Conservation (phyloP, 805 yeast species). For the Candida fluviatilis region DNA sequence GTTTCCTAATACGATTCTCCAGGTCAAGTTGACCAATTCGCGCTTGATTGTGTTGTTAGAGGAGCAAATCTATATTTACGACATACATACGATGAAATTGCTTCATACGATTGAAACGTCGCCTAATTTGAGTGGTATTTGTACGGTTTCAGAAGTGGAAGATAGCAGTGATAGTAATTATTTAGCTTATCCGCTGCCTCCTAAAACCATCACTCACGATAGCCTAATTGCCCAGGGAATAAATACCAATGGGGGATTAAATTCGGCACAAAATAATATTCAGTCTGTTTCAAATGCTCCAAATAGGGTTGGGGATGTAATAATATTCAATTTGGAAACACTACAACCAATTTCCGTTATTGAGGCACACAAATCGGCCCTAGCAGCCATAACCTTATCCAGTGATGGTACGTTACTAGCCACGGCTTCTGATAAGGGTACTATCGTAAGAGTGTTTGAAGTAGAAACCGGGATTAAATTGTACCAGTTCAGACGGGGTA, state of each 20-base stretch:
- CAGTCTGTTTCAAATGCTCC: slow-evolving; percentile 39
- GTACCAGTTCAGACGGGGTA: slow-evolving; percentile 78
- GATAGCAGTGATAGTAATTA: slow-evolving; percentile 42
- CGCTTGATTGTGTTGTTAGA: slow-evolving; percentile 37
- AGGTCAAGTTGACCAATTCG: slow-evolving; percentile 31
- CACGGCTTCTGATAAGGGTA: slow-evolving; percentile 87
- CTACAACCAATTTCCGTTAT: slow-evolving; percentile 75
- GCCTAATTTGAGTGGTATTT: slow-evolving; percentile 47
- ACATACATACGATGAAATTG: slow-evolving; percentile 35
- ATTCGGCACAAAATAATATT: slow-evolving; percentile 35
- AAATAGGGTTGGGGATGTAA: slow-evolving; percentile 61
- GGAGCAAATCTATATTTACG: slow-evolving; percentile 42
- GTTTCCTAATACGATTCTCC: slow-evolving; percentile 38
- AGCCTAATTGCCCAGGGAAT: slow-evolving; percentile 37
- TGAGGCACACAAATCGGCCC: slow-evolving; percentile 78
- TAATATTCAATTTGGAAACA: slow-evolving; percentile 72
- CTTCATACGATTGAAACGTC: slow-evolving; percentile 44
- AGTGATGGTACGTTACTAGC: slow-evolving; percentile 78
- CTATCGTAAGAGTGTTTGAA: slow-evolving; percentile 78
- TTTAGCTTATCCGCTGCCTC: slow-evolving; percentile 76
- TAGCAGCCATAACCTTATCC: slow-evolving; percentile 66
- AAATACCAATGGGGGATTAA: slow-evolving; percentile 37
- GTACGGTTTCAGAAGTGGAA: slow-evolving; percentile 48
- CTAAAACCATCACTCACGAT: slow-evolving; percentile 47
- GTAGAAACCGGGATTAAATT: slow-evolving; percentile 60